phyloP scores from a whole-genome alignment of 331 rosid genomes.

The Telfairia occidentalis region DNA sequence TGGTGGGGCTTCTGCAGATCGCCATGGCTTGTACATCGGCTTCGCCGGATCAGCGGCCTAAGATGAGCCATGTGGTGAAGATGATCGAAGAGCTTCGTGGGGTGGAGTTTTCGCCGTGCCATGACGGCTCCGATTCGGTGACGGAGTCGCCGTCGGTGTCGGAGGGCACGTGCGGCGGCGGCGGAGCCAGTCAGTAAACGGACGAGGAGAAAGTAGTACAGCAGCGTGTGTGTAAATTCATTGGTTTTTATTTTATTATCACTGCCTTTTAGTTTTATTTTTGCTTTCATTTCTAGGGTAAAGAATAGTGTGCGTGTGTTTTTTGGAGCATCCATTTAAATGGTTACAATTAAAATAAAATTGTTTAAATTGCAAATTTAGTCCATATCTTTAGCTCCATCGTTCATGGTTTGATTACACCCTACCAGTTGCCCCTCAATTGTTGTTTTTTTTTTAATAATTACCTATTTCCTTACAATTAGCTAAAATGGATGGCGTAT shows the following conservation, averaged over 20 bases:
- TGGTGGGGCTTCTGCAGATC: constrained; percentile 69
- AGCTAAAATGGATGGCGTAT: too few species aligned
- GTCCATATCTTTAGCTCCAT: too few species aligned
- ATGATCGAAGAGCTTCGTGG: constrained; percentile 72
- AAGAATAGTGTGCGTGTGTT: not conserved
- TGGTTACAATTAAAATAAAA: not conserved
- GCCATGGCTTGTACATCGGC: constrained; percentile 45
- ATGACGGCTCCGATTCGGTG: constrained; percentile 37
- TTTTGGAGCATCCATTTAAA: not conserved
- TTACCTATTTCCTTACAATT: too few species aligned
- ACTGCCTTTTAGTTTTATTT: not conserved
- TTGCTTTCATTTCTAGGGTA: not conserved
- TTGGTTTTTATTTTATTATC: not conserved
- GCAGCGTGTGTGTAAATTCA: constrained; percentile 3
- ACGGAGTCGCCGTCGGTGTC: constrained; percentile 46
- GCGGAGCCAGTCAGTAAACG: constrained; percentile 35
- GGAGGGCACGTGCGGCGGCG: constrained; percentile 34
- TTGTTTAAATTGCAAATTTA: too few species aligned
- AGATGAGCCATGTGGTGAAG: constrained; percentile 64
- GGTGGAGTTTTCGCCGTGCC: constrained; percentile 19
- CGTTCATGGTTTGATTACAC: too few species aligned
- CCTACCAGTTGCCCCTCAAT: too few species aligned
- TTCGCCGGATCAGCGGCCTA: constrained; percentile 63
- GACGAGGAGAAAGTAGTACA: not conserved
- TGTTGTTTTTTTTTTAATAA: too few species aligned